Percentiles rank a stretch among this genome's conserved stretches.
Evolutionary conservation across 164 flowering plant genomes (phyloP).

Genomic region (Platanus orientalis): DNA sequence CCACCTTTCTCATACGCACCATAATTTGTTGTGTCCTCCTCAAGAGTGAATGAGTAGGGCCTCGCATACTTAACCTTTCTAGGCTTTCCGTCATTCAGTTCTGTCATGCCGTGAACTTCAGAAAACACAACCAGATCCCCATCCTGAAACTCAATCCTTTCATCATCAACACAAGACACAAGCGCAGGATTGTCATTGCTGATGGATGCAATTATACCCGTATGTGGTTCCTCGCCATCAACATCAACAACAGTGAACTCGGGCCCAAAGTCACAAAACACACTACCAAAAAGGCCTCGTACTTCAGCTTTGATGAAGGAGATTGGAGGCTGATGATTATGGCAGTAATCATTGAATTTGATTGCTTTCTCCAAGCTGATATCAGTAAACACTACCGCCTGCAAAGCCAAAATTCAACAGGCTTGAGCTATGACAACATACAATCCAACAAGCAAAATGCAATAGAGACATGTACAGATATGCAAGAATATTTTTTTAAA

Average conservation of each 20-base stretch:
- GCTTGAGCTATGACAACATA: too few relatives aligned
- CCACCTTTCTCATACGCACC: conserved; percentile 74
- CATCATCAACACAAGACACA: conserved; percentile 84
- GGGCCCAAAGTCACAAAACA: conserved; percentile 88
- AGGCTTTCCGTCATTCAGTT: conserved; percentile 81
- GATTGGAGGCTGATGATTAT: conserved; percentile 72
- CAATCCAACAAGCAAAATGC: too few relatives aligned
- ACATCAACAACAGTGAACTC: conserved; percentile 72
- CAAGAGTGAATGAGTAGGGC: conserved; percentile 69
- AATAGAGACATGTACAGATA: too few relatives aligned
- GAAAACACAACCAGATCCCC: conserved; percentile 88
- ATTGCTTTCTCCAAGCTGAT: conserved; percentile 56
- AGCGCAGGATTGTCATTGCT: conserved; percentile 80
- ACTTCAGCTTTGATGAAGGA: conserved; percentile 79
- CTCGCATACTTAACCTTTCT: conserved; percentile 65
- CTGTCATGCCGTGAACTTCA: conserved; percentile 81
- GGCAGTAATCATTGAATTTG: conserved; percentile 77
- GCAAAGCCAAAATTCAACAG: too few relatives aligned
- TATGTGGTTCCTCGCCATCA: conserved; percentile 83
- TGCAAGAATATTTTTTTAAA: too few relatives aligned
- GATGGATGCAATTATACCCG: conserved; percentile 84
- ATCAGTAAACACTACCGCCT: conserved; percentile 82
- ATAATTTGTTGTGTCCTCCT: conserved; percentile 74
- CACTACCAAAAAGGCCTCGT: conserved; percentile 78
- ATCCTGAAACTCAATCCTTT: conserved; percentile 84